Conservation (phyloP, 179 eudicot genomes). For the Beta corolliflora region DNA sequence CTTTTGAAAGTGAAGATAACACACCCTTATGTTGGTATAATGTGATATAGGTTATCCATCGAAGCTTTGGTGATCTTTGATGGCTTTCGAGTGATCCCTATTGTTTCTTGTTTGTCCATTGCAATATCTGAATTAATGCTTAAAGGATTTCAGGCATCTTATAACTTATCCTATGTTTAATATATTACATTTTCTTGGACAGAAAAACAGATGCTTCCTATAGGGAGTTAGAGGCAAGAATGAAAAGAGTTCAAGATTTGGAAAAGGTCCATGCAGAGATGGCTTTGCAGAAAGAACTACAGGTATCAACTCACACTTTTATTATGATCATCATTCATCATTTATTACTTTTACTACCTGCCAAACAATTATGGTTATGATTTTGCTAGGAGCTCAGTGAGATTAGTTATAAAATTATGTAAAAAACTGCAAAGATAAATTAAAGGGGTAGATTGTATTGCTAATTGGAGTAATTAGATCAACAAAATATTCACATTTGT, state of each 20-base stretch:
- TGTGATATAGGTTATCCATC: neutral
- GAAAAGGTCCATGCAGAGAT: slow-evolving; percentile 67
- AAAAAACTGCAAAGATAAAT: no score
- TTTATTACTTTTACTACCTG: no score
- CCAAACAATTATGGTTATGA: no score
- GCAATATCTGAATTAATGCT: neutral
- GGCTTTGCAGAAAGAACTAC: slow-evolving; percentile 82
- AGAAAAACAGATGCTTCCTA: slow-evolving; percentile 72
- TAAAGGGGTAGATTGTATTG: no score
- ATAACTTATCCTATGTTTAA: no score
- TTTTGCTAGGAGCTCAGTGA: no score
- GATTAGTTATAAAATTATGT: no score
- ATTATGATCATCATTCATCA: no score
- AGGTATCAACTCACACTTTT: slow-evolving; percentile 41
- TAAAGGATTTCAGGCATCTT: neutral
- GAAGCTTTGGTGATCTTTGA: neutral
- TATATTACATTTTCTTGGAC: slow-evolving; percentile 14
- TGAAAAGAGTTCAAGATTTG: slow-evolving; percentile 59
- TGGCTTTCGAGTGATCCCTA: neutral
- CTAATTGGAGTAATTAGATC: no score
- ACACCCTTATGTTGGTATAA: no score
- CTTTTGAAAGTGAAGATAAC: no score
- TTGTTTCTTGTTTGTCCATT: neutral
- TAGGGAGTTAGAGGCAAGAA: slow-evolving; percentile 68
- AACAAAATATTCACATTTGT: no score